A percentile compares a stretch with the other conserved stretches of the same genome.
phyloP scores from a whole-genome alignment of 495 filamentous ascomycete species.

The Xylaria longipes region DNA sequence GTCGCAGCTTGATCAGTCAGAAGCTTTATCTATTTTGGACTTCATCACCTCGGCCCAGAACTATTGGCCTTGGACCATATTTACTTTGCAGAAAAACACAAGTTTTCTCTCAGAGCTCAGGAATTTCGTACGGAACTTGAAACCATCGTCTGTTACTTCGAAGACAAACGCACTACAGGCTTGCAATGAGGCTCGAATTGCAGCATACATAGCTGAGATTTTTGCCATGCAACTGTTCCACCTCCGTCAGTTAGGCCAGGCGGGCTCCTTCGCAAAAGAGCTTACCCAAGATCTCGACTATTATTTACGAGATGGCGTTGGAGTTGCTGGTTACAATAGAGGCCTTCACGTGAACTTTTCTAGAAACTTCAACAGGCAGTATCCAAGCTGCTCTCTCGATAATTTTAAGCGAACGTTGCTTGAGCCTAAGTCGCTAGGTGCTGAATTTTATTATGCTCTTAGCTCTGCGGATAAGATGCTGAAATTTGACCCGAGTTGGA shows the following conservation, averaged over 20 bases:
- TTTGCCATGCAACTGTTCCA: conserved; percentile 91
- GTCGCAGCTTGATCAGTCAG: conserved; percentile 63
- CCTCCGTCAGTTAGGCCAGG: conserved; percentile 72
- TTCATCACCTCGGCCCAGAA: conserved; percentile 88
- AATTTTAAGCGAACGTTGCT: conserved; percentile 80
- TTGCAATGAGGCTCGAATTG: conserved; percentile 70
- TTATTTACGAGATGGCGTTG: conserved; percentile 74
- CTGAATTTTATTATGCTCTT: conserved; percentile 82
- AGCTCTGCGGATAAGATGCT: conserved; percentile 75
- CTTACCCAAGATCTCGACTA: conserved; percentile 77
- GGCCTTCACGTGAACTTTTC: conserved; percentile 86
- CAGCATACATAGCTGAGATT: conserved; percentile 82
- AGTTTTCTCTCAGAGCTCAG: conserved; percentile 73
- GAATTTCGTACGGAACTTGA: conserved; percentile 69
- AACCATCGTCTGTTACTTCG: conserved; percentile 51
- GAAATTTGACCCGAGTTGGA: conserved; percentile 77
- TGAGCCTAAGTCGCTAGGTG: conserved; percentile 66
- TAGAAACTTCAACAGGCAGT: conserved; percentile 81
- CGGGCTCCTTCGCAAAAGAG: conserved; percentile 65
- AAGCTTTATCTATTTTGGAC: conserved; percentile 76
- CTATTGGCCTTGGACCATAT: conserved; percentile 90
- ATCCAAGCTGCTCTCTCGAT: conserved; percentile 68
- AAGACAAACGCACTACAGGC: conserved; percentile 56
- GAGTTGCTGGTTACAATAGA: conserved; percentile 76
- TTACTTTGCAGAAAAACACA: conserved; percentile 73